A percentile compares a stretch with the other conserved stretches of the same genome.
Evolutionary conservation across 768 basidiomycete species (phyloP).

Genomic region (Lactarius akahatsu): DNA sequence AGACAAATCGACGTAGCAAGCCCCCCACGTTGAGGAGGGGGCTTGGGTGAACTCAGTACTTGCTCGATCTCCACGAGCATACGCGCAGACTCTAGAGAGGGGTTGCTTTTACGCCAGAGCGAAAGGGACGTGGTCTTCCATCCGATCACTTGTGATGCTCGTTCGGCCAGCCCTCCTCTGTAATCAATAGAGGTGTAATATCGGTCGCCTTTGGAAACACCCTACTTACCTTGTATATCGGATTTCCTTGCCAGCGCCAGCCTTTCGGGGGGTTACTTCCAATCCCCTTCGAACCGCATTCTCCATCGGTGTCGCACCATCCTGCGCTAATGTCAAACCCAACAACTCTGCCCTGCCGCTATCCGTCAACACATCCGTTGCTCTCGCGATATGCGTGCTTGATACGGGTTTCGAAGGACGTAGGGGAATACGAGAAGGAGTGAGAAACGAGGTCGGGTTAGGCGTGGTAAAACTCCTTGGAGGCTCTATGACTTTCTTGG

Average conservation of each 20-base stretch:
- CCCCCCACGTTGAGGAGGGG: slow-evolving; percentile 17
- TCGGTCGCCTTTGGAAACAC: not conserved
- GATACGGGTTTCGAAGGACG: slow-evolving; percentile 45
- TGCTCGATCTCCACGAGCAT: slow-evolving; percentile 21
- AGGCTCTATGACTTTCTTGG: slow-evolving; percentile 10
- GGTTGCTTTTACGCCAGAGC: slow-evolving; percentile 23
- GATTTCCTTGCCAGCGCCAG: slow-evolving; percentile 40
- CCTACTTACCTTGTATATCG: slow-evolving; percentile 48
- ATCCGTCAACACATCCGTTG: slow-evolving; percentile 54
- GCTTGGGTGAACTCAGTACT: not conserved
- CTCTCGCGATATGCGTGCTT: slow-evolving; percentile 51
- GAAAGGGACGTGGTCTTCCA: slow-evolving; percentile 15
- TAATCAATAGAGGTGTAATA: not conserved
- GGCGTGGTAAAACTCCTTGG: slow-evolving; percentile 10
- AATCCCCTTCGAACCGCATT: slow-evolving; percentile 50
- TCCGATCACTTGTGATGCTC: slow-evolving; percentile 18
- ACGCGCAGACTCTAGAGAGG: slow-evolving; percentile 18
- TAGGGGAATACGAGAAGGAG: not conserved
- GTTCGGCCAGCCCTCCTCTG: slow-evolving; percentile 25
- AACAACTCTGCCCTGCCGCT: slow-evolving; percentile 50
- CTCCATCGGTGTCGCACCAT: slow-evolving; percentile 40
- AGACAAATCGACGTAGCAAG: slow-evolving; percentile 14
- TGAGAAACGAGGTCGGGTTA: slow-evolving; percentile 5
- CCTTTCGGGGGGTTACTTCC: slow-evolving; percentile 59
- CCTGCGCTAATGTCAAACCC: slow-evolving; percentile 52